Evolutionary conservation across 106 monocot species (phyloP).

Genomic region (Chionographis japonica): DNA sequence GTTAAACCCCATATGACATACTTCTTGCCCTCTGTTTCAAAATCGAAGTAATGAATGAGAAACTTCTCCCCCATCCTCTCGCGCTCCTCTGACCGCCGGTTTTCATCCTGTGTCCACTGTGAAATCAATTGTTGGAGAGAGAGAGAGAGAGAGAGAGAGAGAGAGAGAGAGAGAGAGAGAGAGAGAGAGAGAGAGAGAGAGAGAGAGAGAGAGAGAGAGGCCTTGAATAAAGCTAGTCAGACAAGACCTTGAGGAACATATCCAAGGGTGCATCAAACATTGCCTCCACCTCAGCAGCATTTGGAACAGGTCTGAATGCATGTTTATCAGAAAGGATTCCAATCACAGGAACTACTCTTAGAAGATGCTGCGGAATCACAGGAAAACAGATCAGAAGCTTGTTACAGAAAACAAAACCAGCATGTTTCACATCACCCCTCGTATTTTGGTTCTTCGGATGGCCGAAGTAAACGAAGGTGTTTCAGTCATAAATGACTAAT

Average conservation of each 20-base stretch:
- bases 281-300: constrained; percentile 64
- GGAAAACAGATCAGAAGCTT: not conserved
- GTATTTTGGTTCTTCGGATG: too few relatives aligned
- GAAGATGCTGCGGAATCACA: constrained; percentile 51
- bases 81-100: constrained; percentile 47
- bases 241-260: constrained; percentile 81
- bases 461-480: too few relatives aligned
- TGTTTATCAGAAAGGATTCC: constrained; percentile 53
- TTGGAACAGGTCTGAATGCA: constrained; percentile 52
- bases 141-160: not conserved
- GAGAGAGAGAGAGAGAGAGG: not conserved
- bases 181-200: too few relatives aligned
- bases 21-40: constrained; percentile 23
- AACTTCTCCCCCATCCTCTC: constrained; percentile 39
- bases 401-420: too few relatives aligned
- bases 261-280: constrained; percentile 86
- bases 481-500: too few relatives aligned
- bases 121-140: not conserved
- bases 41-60: constrained; percentile 55
- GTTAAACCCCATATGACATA: constrained; percentile 71
- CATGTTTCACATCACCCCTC: too few relatives aligned
- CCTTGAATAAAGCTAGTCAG: not conserved
- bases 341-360: constrained; percentile 69
- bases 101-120: constrained; percentile 61
- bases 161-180: too few relatives aligned